phyloP scores from a whole-genome alignment of 768 basidiomycete genomes.

The Trametes maxima region DNA sequence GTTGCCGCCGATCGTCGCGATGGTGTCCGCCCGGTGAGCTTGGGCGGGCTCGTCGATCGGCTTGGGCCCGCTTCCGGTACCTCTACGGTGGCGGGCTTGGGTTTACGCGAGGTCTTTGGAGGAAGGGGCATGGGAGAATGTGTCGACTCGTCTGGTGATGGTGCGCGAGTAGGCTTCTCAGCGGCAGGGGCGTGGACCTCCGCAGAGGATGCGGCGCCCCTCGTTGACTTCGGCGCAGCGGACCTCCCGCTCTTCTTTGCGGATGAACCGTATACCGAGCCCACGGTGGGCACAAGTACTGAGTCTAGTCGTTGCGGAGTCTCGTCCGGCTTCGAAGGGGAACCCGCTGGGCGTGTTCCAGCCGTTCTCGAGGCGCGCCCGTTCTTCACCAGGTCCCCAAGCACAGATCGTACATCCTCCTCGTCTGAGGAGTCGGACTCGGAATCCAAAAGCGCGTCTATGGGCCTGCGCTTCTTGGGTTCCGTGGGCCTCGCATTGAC shows the following conservation, averaged over 20 bases:
- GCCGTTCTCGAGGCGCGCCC: slow-evolving; percentile 2
- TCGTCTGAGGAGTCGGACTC: slow-evolving; percentile 13
- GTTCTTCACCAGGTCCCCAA: slow-evolving; percentile 13
- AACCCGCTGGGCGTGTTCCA: neutral
- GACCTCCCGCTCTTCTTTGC: slow-evolving; percentile 8
- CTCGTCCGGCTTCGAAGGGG: neutral
- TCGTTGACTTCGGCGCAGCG: slow-evolving; percentile 2
- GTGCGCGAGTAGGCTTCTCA: slow-evolving; percentile 17
- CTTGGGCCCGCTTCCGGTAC: slow-evolving; percentile 27
- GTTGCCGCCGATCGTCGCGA: slow-evolving; percentile 53
- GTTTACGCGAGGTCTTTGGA: neutral
- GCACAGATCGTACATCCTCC: slow-evolving; percentile 18
- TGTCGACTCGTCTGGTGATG: slow-evolving; percentile 8
- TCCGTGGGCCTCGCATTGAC: neutral
- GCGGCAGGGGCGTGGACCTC: neutral
- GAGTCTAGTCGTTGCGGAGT: slow-evolving; percentile 9
- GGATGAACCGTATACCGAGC: slow-evolving; percentile 14
- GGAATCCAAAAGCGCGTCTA: slow-evolving; percentile 1
- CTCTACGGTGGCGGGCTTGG: neutral
- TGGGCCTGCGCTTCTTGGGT: slow-evolving; percentile 2
- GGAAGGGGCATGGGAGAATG: slow-evolving; percentile 12
- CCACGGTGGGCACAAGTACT: slow-evolving; percentile 22
- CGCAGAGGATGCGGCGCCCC: neutral
- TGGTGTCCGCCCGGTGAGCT: slow-evolving; percentile 22
- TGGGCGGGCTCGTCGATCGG: slow-evolving; percentile 16